phyloP scores from a whole-genome alignment of 2,329 filamentous ascomycete species.

The Harringtonia aguacate region DNA sequence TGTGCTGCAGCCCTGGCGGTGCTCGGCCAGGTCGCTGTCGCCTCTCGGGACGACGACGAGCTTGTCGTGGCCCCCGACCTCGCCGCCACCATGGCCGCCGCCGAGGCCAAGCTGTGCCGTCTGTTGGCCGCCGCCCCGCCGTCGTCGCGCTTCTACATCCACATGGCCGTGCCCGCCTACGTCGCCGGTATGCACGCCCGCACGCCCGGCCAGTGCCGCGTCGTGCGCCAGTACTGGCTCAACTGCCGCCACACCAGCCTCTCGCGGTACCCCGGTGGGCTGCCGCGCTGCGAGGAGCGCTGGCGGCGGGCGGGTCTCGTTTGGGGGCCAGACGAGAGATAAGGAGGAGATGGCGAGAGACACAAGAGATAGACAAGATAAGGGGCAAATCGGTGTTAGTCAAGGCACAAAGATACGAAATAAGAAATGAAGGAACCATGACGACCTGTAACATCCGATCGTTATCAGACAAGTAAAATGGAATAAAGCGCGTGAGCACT shows the following conservation, averaged over 20 bases:
- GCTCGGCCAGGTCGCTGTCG: constrained; percentile 1
- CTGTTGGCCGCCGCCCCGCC: constrained; percentile 20
- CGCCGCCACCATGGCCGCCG: constrained; percentile 13
- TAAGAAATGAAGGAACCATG: too few relatives aligned
- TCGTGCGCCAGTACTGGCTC: constrained; percentile 25
- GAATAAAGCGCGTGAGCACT: too few relatives aligned
- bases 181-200: constrained; percentile 25
- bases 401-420: too few relatives aligned
- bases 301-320: constrained; percentile 8
- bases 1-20: constrained; percentile 24
- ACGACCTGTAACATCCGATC: too few relatives aligned
- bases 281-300: constrained; percentile 7
- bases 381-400: too few relatives aligned
- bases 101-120: constrained; percentile 24
- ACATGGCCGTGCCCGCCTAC: constrained; percentile 26
- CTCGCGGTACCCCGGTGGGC: constrained; percentile 20
- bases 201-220: constrained; percentile 20
- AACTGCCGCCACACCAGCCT: constrained; percentile 25
- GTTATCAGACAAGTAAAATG: too few relatives aligned
- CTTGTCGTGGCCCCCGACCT: background rate
- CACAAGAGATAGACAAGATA: background rate
- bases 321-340: too few relatives aligned
- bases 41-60: background rate
- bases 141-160: constrained; percentile 26
- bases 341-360: background rate